Percentiles rank a stretch among this genome's conserved stretches.
These are phyloP conservation scores for Leucaena leucocephala DNA, from an alignment of 306 rosid species.

Conservation along the genomic window DNA sequence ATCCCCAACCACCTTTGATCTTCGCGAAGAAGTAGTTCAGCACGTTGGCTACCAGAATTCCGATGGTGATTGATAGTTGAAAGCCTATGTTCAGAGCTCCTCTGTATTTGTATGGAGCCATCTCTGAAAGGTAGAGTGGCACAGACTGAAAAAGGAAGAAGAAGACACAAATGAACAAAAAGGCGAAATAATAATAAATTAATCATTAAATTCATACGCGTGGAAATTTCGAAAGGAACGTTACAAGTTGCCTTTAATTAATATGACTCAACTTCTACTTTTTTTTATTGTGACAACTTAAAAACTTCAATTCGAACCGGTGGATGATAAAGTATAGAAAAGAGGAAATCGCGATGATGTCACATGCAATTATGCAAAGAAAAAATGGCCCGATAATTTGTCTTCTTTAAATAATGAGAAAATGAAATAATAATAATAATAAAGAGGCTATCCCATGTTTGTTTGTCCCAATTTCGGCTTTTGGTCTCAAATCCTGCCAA, in stretches of 20 bases:
- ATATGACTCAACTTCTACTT: background rate
- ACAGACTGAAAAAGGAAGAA: constrained; percentile 56
- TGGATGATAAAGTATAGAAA: constrained; percentile 14
- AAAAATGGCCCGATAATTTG: constrained; percentile 42
- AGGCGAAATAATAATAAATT: background rate
- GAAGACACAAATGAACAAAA: background rate
- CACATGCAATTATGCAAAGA: constrained; percentile 38
- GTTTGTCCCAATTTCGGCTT: constrained; percentile 14
- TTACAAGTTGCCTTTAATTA: background rate
- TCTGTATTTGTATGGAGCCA: constrained; percentile 86
- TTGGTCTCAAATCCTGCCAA: background rate
- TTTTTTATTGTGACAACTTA: background rate
- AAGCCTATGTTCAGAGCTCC: constrained; percentile 88
- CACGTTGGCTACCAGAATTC: constrained; percentile 80
- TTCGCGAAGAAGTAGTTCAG: constrained; percentile 86
- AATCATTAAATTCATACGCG: background rate
- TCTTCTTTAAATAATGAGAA: background rate
- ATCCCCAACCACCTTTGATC: constrained; percentile 96
- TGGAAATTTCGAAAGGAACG: background rate
- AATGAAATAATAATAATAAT: background rate
- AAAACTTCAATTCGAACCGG: constrained; percentile 24
- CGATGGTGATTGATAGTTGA: constrained; percentile 81
- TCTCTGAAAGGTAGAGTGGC: constrained; percentile 90
- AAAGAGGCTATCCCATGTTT: background rate
- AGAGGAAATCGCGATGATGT: constrained; percentile 23